Evolutionary conservation across 2,329 filamentous ascomycete species (phyloP).

Genomic region (Trematosphaeria pertusa): DNA sequence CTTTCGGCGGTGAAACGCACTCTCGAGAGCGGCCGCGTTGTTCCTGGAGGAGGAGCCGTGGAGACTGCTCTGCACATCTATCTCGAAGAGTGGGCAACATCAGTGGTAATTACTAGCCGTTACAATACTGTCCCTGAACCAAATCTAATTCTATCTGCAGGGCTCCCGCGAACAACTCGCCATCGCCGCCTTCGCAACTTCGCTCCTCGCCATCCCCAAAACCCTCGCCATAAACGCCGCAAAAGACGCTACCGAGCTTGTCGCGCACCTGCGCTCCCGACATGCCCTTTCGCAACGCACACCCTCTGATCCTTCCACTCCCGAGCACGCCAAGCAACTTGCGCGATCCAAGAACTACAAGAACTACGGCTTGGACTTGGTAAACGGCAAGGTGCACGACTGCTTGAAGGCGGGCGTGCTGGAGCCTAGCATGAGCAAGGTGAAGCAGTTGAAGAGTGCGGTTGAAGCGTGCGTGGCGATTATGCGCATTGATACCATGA

Average conservation of each 20-base stretch:
- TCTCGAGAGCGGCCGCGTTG: constrained; percentile 93
- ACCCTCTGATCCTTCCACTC: constrained; percentile 67
- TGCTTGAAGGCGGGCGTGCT: constrained; percentile 93
- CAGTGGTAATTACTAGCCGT: constrained; percentile 68
- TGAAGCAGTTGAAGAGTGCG: constrained; percentile 96
- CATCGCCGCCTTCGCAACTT: constrained; percentile 95
- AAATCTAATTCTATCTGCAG: constrained; percentile 42
- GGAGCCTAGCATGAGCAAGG: constrained; percentile 97
- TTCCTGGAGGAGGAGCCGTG: constrained; percentile 93
- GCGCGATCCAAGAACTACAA: constrained; percentile 97
- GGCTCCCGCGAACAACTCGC: constrained; percentile 95
- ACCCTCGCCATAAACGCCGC: constrained; percentile 96
- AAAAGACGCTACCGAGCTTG: constrained; percentile 93
- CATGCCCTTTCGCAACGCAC: constrained; percentile 94
- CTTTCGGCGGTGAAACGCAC: constrained; percentile 97
- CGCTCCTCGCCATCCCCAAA: constrained; percentile 93
- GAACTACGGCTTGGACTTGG: constrained; percentile 95
- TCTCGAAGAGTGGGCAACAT: constrained; percentile 97
- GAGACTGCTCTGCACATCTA: constrained; percentile 99
- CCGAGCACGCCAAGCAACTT: constrained; percentile 85
- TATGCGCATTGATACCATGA: constrained; percentile 98
- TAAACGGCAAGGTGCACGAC: constrained; percentile 88
- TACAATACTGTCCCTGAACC: neutral
- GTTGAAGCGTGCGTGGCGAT: constrained; percentile 99
- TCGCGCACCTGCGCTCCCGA: constrained; percentile 91